Evolutionary conservation across 1,284 basidiomycete genomes (phyloP).

Genomic region (Ganoderma sinense): DNA sequence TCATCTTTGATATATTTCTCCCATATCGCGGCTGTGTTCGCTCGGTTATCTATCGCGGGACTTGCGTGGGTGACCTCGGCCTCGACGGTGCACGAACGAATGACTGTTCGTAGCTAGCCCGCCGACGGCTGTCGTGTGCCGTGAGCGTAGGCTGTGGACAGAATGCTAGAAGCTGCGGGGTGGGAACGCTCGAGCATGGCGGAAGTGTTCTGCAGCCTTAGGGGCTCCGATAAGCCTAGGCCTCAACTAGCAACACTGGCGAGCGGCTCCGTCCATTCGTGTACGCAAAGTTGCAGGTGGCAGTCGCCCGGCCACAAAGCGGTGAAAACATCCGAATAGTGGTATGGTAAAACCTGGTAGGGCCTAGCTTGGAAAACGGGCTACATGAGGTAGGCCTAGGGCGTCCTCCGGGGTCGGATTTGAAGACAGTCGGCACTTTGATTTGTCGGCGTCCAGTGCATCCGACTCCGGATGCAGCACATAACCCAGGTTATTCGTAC

Average conservation of each 20-base stretch:
- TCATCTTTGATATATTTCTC: neutral
- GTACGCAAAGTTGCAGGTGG: too few species aligned
- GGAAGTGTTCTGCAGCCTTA: neutral
- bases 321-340: neutral
- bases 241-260: neutral
- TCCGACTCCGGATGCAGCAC: neutral
- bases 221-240: neutral
- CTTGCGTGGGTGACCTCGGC: neutral
- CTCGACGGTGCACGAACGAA: neutral
- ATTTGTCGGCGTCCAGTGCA: neutral
- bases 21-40: neutral
- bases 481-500: neutral
- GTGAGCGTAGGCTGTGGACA: neutral
- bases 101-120: neutral
- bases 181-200: neutral
- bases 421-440: neutral
- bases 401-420: neutral
- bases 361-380: neutral
- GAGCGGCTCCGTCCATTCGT: neutral
- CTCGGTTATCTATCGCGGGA: neutral
- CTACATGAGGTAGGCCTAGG: neutral
- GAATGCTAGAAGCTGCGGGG: neutral
- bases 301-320: neutral
- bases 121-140: neutral
- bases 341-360: neutral